phyloP scores from a whole-genome alignment of 805 yeast species.

The Myxozyma mucilagina region DNA sequence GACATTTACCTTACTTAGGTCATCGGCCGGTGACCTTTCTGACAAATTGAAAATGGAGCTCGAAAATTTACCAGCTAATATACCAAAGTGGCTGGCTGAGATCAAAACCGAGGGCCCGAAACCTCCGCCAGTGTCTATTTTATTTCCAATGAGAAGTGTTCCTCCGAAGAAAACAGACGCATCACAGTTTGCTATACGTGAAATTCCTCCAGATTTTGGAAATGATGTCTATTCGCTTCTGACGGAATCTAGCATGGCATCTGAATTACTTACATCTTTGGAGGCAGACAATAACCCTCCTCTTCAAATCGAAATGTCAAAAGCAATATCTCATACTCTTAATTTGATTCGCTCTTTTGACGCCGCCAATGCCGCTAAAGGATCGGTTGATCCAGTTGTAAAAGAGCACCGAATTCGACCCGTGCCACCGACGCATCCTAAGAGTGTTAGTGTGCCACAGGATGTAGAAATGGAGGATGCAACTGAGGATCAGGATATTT shows the following conservation, averaged over 20 bases:
- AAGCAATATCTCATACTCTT: slow-evolving; percentile 7
- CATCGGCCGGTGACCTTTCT: slow-evolving; percentile 77
- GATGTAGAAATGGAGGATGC: not conserved
- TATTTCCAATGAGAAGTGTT: slow-evolving; percentile 2
- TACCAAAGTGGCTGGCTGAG: slow-evolving; percentile 19
- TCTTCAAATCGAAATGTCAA: slow-evolving; percentile 5
- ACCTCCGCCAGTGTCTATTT: slow-evolving; percentile 20
- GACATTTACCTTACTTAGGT: slow-evolving; percentile 78
- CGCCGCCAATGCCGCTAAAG: slow-evolving; percentile 4
- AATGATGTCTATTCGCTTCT: slow-evolving; percentile 5
- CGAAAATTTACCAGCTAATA: slow-evolving; percentile 8
- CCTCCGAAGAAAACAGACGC: not conserved
- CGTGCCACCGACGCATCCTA: not conserved
- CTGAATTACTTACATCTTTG: slow-evolving; percentile 17
- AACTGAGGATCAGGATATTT: not conserved
- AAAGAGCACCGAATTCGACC: not conserved
- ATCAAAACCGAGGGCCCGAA: not conserved
- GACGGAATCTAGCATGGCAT: slow-evolving; percentile 9
- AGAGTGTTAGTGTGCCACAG: not conserved
- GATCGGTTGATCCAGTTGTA: not conserved
- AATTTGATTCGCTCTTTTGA: slow-evolving; percentile 13
- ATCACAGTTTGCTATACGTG: slow-evolving; percentile 10
- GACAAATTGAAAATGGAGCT: slow-evolving; percentile 46
- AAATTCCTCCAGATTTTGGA: slow-evolving; percentile 7
- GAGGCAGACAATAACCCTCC: slow-evolving; percentile 20